phyloP scores from a whole-genome alignment of 768 basidiomycete genomes.

The Cystofilobasidium ferigula region DNA sequence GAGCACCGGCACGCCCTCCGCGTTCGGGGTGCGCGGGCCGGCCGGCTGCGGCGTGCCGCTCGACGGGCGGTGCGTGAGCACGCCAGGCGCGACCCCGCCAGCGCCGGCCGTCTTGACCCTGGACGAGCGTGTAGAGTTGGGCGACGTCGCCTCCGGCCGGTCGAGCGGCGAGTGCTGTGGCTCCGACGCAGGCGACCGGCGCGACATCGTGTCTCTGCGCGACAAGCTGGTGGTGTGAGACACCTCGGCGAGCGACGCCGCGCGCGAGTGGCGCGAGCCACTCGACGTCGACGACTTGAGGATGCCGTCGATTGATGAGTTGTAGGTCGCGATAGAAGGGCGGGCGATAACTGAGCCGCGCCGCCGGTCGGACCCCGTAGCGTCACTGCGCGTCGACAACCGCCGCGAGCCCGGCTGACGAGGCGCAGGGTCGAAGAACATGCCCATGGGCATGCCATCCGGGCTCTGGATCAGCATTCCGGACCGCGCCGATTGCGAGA shows the following conservation, averaged over 20 bases:
- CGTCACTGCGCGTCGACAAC: conserved; percentile 2
- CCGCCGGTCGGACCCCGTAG: conserved; percentile 5
- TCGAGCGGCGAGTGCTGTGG: conserved; percentile 16
- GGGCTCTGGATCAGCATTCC: conserved; percentile 85
- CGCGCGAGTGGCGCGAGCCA: not conserved
- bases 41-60: not conserved
- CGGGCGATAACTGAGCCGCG: not conserved
- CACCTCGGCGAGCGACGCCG: not conserved
- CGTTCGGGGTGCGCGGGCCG: conserved; percentile 5
- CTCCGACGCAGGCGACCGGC: conserved; percentile 1
- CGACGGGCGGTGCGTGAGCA: conserved; percentile 14
- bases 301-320: conserved; percentile 10
- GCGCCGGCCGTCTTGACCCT: not conserved
- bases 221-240: not conserved
- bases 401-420: conserved; percentile 17
- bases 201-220: not conserved
- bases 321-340: conserved; percentile 19
- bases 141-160: not conserved
- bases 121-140: not conserved
- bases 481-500: conserved; percentile 66
- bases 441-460: conserved; percentile 86
- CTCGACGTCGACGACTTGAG: not conserved
- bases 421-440: conserved; percentile 73
- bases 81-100: conserved; percentile 1
- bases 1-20: not conserved